Percentiles rank a stretch among this genome's conserved stretches.
These are phyloP conservation scores for Pichia sp. DNA, from an alignment of 1,139 yeast species.

Conservation along the genomic window DNA sequence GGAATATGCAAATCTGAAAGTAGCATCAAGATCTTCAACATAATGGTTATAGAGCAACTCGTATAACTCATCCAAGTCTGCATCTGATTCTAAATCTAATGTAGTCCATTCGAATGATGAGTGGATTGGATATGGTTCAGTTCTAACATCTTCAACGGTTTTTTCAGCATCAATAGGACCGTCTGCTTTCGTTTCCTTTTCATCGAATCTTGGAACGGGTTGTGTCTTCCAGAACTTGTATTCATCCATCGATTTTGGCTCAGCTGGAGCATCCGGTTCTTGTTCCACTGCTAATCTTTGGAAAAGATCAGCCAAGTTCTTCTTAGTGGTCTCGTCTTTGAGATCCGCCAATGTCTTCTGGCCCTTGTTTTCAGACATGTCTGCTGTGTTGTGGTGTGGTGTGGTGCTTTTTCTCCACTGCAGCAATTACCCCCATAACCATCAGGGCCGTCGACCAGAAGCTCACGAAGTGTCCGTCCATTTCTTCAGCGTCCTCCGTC, in stretches of 20 bases:
- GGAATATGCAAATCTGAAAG: conserved; percentile 88
- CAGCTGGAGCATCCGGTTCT: conserved; percentile 37
- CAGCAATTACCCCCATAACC: too few relatives aligned
- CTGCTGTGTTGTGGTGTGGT: too few relatives aligned
- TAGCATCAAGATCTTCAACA: conserved; percentile 91
- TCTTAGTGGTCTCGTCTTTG: conserved; percentile 19
- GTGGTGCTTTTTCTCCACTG: too few relatives aligned
- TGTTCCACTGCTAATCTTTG: conserved; percentile 49
- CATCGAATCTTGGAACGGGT: conserved; percentile 83
- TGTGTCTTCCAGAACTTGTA: conserved; percentile 98
- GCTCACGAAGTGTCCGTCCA: too few relatives aligned
- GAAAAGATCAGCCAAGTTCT: conserved; percentile 48
- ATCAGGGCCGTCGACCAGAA: too few relatives aligned
- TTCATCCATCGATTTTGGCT: conserved; percentile 75
- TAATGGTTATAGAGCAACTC: conserved; percentile 82
- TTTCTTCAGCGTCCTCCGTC: too few relatives aligned
- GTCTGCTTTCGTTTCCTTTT: conserved; percentile 56
- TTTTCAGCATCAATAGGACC: conserved; percentile 79
- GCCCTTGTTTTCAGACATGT: conserved; percentile 9
- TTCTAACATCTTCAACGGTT: conserved; percentile 69
- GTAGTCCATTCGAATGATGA: conserved; percentile 88
- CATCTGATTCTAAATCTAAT: conserved; percentile 59
- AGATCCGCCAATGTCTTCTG: too few relatives aligned
- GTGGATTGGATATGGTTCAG: conserved; percentile 66
- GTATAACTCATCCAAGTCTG: conserved; percentile 72